These are phyloP conservation scores for Termitomyces sp. DNA, from an alignment of 768 basidiomycete species.

Conservation along the genomic window DNA sequence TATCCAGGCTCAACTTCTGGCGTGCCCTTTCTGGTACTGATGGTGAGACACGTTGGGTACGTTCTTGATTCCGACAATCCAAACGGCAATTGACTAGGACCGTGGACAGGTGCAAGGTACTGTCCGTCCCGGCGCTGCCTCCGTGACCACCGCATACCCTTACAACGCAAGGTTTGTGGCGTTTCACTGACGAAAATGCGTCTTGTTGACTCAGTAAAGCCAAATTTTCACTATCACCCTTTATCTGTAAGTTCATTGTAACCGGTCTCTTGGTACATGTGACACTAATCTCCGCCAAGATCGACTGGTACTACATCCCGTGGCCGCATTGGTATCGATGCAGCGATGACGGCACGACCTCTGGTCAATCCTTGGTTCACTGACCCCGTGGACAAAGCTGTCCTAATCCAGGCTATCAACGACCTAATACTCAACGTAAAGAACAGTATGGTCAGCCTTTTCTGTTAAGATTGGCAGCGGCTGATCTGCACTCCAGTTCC, in stretches of 20 bases:
- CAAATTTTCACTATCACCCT: slow-evolving; percentile 63
- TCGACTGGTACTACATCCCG: slow-evolving; percentile 61
- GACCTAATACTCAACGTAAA: slow-evolving; percentile 44
- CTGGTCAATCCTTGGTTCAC: slow-evolving; percentile 58
- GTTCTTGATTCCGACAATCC: slow-evolving; percentile 11
- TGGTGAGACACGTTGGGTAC: slow-evolving; percentile 47
- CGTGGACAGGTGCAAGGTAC: slow-evolving; percentile 55
- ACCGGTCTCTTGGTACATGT: neutral
- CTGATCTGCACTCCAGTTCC: slow-evolving; percentile 35
- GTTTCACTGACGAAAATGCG: neutral
- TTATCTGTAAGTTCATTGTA: slow-evolving; percentile 42
- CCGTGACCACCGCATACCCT: slow-evolving; percentile 44
- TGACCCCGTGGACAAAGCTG: slow-evolving; percentile 54
- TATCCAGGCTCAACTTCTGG: slow-evolving; percentile 59
- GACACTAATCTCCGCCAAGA: slow-evolving; percentile 25
- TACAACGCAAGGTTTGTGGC: slow-evolving; percentile 43
- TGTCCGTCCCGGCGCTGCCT: slow-evolving; percentile 58
- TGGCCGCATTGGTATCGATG: slow-evolving; percentile 60
- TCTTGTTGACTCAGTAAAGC: slow-evolving; percentile 19
- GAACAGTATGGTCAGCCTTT: slow-evolving; percentile 31
- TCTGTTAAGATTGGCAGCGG: neutral
- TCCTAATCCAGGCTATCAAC: slow-evolving; percentile 48
- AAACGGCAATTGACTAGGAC: neutral
- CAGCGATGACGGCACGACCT: slow-evolving; percentile 45
- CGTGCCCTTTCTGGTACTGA: slow-evolving; percentile 47